A percentile compares a stretch with the other conserved stretches of the same genome.
These are phyloP conservation scores for Saturnispora kantuleensis DNA, from an alignment of 805 yeast genomes.

Conservation along the genomic window DNA sequence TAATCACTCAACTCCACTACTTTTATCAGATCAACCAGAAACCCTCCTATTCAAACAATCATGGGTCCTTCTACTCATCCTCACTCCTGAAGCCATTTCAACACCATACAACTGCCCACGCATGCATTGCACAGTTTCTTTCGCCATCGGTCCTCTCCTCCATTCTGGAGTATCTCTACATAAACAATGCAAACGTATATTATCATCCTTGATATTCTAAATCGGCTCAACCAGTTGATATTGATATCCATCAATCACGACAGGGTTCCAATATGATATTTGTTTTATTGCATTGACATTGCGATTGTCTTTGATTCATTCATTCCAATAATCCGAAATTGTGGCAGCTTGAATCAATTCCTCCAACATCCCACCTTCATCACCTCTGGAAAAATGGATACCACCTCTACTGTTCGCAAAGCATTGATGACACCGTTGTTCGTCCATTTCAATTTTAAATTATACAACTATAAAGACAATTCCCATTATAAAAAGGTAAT, in stretches of 20 bases:
- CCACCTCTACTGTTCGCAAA: no score
- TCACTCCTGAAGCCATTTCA: constrained; percentile 37
- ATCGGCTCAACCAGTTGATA: background rate
- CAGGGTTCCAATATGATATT: no score
- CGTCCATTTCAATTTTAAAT: no score
- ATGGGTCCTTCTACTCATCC: constrained; percentile 21
- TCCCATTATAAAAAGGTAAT: background rate
- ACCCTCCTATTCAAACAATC: constrained; percentile 24
- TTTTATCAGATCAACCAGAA: constrained; percentile 7
- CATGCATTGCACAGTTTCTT: constrained; percentile 72
- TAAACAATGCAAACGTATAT: constrained; percentile 32
- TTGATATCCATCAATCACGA: no score
- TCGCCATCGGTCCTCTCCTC: constrained; percentile 78
- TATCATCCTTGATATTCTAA: background rate
- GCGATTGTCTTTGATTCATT: no score
- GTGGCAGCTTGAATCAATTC: no score
- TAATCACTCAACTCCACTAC: background rate
- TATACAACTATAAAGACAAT: no score
- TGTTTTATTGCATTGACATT: no score
- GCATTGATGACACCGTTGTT: no score
- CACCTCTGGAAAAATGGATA: no score
- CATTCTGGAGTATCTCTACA: constrained; percentile 66
- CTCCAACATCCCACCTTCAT: no score
- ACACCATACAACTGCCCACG: constrained; percentile 54
- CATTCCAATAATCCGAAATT: no score